phyloP scores from a whole-genome alignment of 2,329 filamentous ascomycete genomes.

The Pyrenophora tritici-repentis region DNA sequence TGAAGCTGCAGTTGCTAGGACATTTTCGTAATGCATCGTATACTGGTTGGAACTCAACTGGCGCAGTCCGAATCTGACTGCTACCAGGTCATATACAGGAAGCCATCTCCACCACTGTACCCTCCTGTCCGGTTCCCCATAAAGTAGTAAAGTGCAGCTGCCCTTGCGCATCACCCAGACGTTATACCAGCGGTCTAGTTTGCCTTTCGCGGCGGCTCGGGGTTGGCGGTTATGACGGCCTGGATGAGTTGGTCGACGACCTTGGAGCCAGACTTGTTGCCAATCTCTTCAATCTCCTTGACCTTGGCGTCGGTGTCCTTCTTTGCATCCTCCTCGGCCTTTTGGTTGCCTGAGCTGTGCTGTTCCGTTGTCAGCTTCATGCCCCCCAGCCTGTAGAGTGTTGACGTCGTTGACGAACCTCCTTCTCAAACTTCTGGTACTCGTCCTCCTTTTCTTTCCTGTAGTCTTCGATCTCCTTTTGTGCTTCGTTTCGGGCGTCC shows the following conservation, averaged over 20 bases:
- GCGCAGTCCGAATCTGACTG: conserved; percentile 1
- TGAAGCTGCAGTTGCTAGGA: not conserved
- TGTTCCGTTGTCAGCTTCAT: conserved; percentile 49
- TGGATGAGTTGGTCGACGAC: conserved; percentile 83
- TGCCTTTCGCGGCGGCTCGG: conserved; percentile 61
- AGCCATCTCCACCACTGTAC: not conserved
- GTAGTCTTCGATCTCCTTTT: conserved; percentile 97
- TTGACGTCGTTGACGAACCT: conserved; percentile 55
- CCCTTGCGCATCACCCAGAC: not conserved
- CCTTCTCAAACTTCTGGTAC: conserved; percentile 90
- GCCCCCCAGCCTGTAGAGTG: not conserved
- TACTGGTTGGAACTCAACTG: conserved; percentile 17
- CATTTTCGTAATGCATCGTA: conserved; percentile 5
- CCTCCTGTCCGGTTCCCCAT: not conserved
- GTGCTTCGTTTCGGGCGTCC: conserved; percentile 93
- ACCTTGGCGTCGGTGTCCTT: conserved; percentile 82
- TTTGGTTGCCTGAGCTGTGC: conserved; percentile 91
- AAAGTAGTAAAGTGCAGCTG: not conserved
- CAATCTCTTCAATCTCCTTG: conserved; percentile 78
- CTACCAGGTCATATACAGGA: conserved; percentile 14
- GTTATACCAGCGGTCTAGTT: conserved; percentile 1
- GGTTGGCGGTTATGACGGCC: conserved; percentile 84
- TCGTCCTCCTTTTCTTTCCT: conserved; percentile 87
- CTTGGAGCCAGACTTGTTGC: conserved; percentile 76
- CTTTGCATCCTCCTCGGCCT: conserved; percentile 71